phyloP scores from a whole-genome alignment of 352 stramenopile genomes.

The Phytophthora crassamura region DNA sequence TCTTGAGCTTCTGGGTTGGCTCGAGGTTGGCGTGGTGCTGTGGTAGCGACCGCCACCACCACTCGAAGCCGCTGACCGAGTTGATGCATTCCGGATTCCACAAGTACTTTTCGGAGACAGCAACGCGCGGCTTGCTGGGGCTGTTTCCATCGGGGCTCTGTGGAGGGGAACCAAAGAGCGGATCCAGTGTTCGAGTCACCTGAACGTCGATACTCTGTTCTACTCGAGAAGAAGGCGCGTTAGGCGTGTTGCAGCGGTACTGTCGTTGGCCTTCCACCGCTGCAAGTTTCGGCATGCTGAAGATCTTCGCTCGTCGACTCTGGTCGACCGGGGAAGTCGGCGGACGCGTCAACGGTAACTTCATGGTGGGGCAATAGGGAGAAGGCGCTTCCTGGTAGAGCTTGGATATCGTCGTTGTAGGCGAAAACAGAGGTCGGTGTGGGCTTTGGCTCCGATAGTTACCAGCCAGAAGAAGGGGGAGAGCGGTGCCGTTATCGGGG shows the following conservation, averaged over 20 bases:
- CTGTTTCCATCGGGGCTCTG: conserved; percentile 36
- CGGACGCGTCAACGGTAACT: conserved; percentile 52
- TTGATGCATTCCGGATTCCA: conserved; percentile 83
- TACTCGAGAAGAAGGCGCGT: conserved; percentile 35
- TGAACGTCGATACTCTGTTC: conserved; percentile 12
- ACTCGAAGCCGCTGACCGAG: conserved; percentile 80
- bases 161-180: conserved; percentile 38
- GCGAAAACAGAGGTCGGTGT: conserved; percentile 43
- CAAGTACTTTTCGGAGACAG: conserved; percentile 65
- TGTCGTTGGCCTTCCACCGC: conserved; percentile 52
- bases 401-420: conserved; percentile 67
- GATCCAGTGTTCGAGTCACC: conserved; percentile 27
- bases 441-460: conserved; percentile 24
- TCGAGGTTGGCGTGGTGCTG: conserved; percentile 66
- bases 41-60: conserved; percentile 82
- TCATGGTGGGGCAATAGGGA: conserved; percentile 52
- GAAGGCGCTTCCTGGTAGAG: conserved; percentile 59
- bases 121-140: conserved; percentile 42
- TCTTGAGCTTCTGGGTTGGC: conserved; percentile 79
- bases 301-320: conserved; percentile 53
- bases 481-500: conserved; percentile 26
- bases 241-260: conserved; percentile 62
- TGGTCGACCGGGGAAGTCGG: conserved; percentile 58
- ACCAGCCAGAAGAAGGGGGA: conserved; percentile 46
- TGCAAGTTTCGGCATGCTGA: conserved; percentile 69